Conservation (phyloP, 257 asterid species). For the Rubia yunnanensis region DNA sequence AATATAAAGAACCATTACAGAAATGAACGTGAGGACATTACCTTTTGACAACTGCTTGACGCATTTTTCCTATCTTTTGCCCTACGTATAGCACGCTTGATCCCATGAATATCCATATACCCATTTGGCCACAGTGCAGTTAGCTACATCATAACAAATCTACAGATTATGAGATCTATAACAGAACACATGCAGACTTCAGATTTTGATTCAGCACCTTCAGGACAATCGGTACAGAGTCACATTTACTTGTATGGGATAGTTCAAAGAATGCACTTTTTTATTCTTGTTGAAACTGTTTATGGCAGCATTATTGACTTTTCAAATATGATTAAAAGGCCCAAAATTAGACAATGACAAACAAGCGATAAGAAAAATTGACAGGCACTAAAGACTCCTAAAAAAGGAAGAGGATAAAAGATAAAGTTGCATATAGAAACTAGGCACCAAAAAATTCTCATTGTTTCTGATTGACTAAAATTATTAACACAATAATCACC, state of each 20-base stretch:
- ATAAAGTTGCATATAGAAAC: too few relatives aligned
- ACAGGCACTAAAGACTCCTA: too few relatives aligned
- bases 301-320: too few relatives aligned
- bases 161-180: neutral
- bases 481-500: conserved; percentile 36
- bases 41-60: conserved; percentile 44
- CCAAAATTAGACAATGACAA: too few relatives aligned
- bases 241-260: too few relatives aligned
- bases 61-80: conserved; percentile 74
- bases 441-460: neutral
- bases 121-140: conserved; percentile 91
- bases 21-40: conserved; percentile 16
- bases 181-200: neutral
- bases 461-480: neutral
- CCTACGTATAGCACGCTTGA: conserved; percentile 71
- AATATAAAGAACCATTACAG: neutral
- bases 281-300: too few relatives aligned
- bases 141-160: conserved; percentile 44
- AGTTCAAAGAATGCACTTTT: too few relatives aligned
- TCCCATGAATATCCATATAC: conserved; percentile 79
- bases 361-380: too few relatives aligned
- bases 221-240: neutral
- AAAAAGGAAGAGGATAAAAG: too few relatives aligned
- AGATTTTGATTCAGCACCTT: neutral
- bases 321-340: too few relatives aligned